Percentiles rank a stretch among this genome's conserved stretches.
phyloP scores from a whole-genome alignment of 768 basidiomycete species.

The Hypholoma fasciculare region DNA sequence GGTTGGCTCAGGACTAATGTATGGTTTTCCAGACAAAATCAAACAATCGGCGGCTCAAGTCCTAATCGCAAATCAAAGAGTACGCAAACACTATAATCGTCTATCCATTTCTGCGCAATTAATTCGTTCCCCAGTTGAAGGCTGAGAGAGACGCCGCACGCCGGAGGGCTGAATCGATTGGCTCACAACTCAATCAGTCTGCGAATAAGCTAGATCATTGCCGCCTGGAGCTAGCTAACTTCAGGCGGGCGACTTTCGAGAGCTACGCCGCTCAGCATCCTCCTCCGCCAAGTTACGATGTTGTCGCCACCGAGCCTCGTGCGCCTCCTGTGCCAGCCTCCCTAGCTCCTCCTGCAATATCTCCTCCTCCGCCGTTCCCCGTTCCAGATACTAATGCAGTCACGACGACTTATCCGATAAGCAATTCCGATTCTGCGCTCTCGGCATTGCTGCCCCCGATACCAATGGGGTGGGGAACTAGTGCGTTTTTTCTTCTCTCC shows the following conservation, averaged over 20 bases:
- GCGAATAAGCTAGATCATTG: conserved; percentile 25
- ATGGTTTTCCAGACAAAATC: conserved; percentile 34
- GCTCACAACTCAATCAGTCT: conserved; percentile 25
- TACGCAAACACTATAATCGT: conserved; percentile 12
- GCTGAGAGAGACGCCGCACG: conserved; percentile 29
- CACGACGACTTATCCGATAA: neutral
- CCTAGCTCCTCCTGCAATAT: neutral
- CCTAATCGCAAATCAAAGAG: conserved; percentile 33
- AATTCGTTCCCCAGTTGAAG: conserved; percentile 25
- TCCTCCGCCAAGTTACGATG: conserved; percentile 32
- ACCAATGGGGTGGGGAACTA: conserved; percentile 28
- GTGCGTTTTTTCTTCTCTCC: conserved; percentile 21
- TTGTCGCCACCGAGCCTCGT: conserved; percentile 10
- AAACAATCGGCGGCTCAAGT: conserved; percentile 35
- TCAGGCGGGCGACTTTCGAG: conserved; percentile 34
- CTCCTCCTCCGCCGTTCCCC: conserved; percentile 4
- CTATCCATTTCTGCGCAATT: neutral
- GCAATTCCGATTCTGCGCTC: neutral
- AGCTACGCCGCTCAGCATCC: conserved; percentile 26
- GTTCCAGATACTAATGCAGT: neutral
- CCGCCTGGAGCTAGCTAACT: conserved; percentile 27
- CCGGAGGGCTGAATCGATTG: conserved; percentile 28
- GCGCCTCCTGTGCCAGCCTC: neutral
- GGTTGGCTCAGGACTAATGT: conserved; percentile 5
- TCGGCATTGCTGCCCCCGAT: conserved; percentile 3